Evolutionary conservation across 805 yeast genomes (phyloP), one percentile per base, ranked within the genome.

Genomic region (Lipomyces chichibuensis): DNA sequence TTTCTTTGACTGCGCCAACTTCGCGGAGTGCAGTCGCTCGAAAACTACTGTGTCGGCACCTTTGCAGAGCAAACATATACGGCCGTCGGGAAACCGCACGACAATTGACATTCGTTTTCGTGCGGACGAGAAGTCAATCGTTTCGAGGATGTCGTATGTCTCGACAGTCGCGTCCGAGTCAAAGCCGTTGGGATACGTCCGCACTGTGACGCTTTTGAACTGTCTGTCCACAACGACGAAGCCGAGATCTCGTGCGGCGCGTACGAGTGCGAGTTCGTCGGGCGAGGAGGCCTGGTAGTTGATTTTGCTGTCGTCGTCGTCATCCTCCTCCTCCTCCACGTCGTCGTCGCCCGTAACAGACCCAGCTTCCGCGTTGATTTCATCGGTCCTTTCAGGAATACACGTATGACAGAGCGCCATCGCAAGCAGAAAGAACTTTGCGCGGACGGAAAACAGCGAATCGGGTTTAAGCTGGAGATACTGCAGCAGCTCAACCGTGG

Each of bases 61-160:
- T 78, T 95, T 95, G 78, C 97, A 92, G 55, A 95, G 80, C 70
- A 95, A 75, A 57, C 94, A 86, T 27, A 92, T 83, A 66, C 89
- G 83, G 6, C 85, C 85, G 75, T 90, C 89, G 0, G 98, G 97
- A 72, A 90, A 86, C 67, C 80, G 83, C 0, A 92, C 88, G 9
- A 94, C 76, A n/a, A 91, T 86, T 0, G 98, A 91, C 99, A 95
- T 95, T 75, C 99, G 84, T 78, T 95, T 95, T 74, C 99, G 86
- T 2, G 87, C 81, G 0, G 97, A 91, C 0, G 94, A 83, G 75
- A 95, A 95, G 65, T 94, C 98, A 65, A 95, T 88, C 1, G 85
- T 84, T 67, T 95, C 94, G 69, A 95, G 79, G 8, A 95, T 81
- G 72, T 89, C 87, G 77, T 90, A 95, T 2, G 59, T 80, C 71